These are phyloP conservation scores for Elsinoe necatrix DNA, from an alignment of 2,329 filamentous ascomycete species.

Conservation along the genomic window DNA sequence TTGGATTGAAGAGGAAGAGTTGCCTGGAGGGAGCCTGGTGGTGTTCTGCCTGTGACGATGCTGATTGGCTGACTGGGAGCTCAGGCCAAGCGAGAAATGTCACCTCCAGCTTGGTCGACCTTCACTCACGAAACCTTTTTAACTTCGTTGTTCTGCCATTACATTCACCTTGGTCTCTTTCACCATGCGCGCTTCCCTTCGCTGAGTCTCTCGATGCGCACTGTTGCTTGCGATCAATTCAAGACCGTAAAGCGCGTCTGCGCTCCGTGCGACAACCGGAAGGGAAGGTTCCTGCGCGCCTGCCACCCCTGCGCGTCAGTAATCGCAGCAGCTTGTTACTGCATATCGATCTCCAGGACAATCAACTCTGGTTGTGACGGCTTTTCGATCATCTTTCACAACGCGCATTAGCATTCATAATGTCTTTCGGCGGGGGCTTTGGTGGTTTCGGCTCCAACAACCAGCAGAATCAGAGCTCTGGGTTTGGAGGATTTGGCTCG, in stretches of 20 bases:
- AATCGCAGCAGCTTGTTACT: neutral
- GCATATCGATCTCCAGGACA: neutral
- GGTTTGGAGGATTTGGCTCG: conserved; percentile 41
- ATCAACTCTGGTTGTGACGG: neutral
- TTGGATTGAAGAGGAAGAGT: neutral
- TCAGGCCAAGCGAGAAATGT: conserved; percentile 9
- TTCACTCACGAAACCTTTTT: neutral
- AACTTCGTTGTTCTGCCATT: neutral
- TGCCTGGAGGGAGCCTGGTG: neutral
- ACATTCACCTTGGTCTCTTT: neutral
- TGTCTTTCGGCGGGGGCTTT: conserved; percentile 18
- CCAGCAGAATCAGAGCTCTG: conserved; percentile 63
- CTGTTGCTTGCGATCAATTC: neutral
- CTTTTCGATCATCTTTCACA: neutral
- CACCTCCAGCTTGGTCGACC: neutral
- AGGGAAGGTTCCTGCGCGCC: conserved; percentile 6
- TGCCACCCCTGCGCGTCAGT: conserved; percentile 14
- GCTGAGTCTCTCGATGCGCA: neutral
- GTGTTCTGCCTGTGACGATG: neutral
- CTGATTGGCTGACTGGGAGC: conserved; percentile 5
- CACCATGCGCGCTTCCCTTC: neutral
- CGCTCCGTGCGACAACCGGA: neutral
- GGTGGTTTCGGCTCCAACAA: conserved; percentile 65
- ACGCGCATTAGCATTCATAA: conserved; percentile 7
- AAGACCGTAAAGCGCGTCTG: neutral